Evolutionary conservation across 106 monocot species (phyloP), one percentile per base, ranked within the genome.

Genomic region (Agapanthus africanus): DNA sequence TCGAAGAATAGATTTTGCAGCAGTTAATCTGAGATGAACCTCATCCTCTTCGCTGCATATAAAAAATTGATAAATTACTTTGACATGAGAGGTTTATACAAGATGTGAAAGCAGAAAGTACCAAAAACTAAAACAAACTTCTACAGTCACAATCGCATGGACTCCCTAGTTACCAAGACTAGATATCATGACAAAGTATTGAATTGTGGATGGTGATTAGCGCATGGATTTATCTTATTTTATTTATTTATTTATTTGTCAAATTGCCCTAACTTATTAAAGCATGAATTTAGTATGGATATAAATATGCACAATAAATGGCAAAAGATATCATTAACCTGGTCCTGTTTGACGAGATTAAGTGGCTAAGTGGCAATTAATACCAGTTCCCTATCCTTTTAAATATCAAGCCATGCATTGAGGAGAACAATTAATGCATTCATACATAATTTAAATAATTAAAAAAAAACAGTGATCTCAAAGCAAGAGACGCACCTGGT

Each of bases 1-100:
- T 8, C 49, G 83, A 42, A 91, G 74, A 72, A 91, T 69, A 46
- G 79, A 83, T 76, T 88, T 91, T 18, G 74, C 85, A 42, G 91
- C 91, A 77, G 77, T 76, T 72, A 84, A 71, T 78, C 88, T 86
- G 36, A 95, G 84, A 28, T 82, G 71, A 59, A 63, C 82, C 51
- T 63, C 82, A 66, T 69, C 91, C 64, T 32, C 44, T 69, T 83
- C 85, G 71, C 91, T 92, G 79, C 70, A 81, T 25, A 70, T 11
- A 71, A 64, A 50, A 40, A 59, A 65, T 57, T 11, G 36, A 44
- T 6, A 64, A 39, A 64, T 64, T 19, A 31, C 23, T 37, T 64
- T 37, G 3, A 66, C 22, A 16, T 66, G 33, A 61, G 33, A 61
- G 19, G 35, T 35, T 35, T 61, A 30, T 9, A 61, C n/a, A 61